Evolutionary conservation across 305 asterid genomes (phyloP).

Genomic region (Caryopteris hybrid): DNA sequence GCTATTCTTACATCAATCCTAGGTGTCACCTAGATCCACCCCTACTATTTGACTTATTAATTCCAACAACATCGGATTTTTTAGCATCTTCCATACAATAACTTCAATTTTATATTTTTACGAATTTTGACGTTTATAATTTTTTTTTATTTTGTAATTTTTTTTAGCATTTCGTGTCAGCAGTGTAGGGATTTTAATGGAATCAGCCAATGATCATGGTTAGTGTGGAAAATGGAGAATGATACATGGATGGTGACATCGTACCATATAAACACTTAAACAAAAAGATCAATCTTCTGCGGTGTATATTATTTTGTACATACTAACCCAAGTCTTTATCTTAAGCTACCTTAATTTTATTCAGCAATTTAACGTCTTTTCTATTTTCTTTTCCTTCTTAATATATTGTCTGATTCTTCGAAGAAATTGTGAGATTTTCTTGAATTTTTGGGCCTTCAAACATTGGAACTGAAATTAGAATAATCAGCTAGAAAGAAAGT

Average conservation of each 20-base stretch:
- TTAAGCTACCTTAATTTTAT: too few species aligned
- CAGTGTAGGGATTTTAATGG: background rate
- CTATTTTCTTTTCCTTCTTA: too few species aligned
- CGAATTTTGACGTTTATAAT: too few species aligned
- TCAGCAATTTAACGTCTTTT: too few species aligned
- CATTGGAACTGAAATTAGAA: background rate
- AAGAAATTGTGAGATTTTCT: too few species aligned
- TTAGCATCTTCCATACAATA: background rate
- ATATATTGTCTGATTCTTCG: background rate
- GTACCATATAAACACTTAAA: slow-evolving; percentile 7
- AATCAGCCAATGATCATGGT: background rate
- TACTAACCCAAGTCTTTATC: too few species aligned
- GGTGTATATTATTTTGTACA: background rate
- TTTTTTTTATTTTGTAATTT: background rate
- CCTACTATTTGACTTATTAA: too few species aligned
- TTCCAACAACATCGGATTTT: background rate
- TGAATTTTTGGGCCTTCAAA: background rate
- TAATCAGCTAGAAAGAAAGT: background rate
- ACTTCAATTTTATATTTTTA: too few species aligned
- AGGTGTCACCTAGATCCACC: too few species aligned
- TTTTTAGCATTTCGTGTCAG: background rate
- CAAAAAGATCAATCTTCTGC: slow-evolving; percentile 13
- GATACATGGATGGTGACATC: slow-evolving; percentile 25
- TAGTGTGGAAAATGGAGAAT: slow-evolving; percentile 28
- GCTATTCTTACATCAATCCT: slow-evolving; percentile 18